A percentile compares a stretch with the other conserved stretches of the same genome.
phyloP scores from a whole-genome alignment of 2,329 filamentous ascomycete genomes.

The Massarina eburnea region DNA sequence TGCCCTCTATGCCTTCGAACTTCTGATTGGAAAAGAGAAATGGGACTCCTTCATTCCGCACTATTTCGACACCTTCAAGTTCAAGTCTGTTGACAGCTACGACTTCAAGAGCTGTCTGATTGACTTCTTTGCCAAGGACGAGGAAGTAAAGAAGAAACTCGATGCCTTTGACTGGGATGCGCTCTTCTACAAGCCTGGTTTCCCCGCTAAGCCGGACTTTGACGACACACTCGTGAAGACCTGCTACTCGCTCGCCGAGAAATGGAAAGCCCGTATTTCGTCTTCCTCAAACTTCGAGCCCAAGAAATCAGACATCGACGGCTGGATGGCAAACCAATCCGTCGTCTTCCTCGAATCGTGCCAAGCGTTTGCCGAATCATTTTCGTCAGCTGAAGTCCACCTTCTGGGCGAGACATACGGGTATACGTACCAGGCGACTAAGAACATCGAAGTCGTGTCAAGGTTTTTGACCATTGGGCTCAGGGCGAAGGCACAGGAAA shows the following conservation, averaged over 20 bases:
- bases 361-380: slow-evolving; percentile 65
- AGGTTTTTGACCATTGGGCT: slow-evolving; percentile 81
- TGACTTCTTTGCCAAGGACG: slow-evolving; percentile 76
- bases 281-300: slow-evolving; percentile 57
- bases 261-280: slow-evolving; percentile 67
- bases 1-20: slow-evolving; percentile 89
- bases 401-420: slow-evolving; percentile 75
- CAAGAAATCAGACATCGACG: slow-evolving; percentile 65
- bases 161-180: slow-evolving; percentile 82
- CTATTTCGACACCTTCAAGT: slow-evolving; percentile 84
- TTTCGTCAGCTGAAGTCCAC: slow-evolving; percentile 67
- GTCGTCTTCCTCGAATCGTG: slow-evolving; percentile 87
- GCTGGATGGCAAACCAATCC: slow-evolving; percentile 82
- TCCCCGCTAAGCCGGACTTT: slow-evolving; percentile 88
- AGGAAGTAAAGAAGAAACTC: slow-evolving; percentile 63
- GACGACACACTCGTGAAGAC: slow-evolving; percentile 84
- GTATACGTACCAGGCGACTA: slow-evolving; percentile 60
- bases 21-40: slow-evolving; percentile 77
- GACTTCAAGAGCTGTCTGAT: slow-evolving; percentile 90
- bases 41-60: slow-evolving; percentile 96
- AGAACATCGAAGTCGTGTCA: slow-evolving; percentile 83
- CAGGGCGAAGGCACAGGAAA: slow-evolving; percentile 67
- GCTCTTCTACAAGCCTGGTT: slow-evolving; percentile 84
- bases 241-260: slow-evolving; percentile 78
- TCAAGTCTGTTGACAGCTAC: slow-evolving; percentile 86